Base-by-base conservation (phyloP, 805 yeast species). In the Candida oleophila region DNA sequence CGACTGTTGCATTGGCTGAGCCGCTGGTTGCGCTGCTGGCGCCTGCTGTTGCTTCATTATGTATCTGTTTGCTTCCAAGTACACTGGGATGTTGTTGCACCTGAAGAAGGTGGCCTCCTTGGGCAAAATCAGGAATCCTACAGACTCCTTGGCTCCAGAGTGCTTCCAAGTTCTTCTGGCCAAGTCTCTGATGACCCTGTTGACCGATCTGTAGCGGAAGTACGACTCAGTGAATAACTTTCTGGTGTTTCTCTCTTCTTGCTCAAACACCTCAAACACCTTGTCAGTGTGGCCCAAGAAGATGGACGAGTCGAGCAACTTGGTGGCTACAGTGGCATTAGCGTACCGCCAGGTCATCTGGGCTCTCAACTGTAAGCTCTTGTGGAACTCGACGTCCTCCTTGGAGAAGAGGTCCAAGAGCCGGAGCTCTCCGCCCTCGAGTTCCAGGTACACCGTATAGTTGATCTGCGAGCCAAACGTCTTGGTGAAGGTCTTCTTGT, bases 91-190 rank as follows among this genome's bases (percentile, higher is more conserved):
- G 60, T 84, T 88, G 61, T 89, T 90, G 42, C 87, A 77, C 54
- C 98, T 79, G 49, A 88, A 76, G 59, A 91, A 91, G 2, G 77
- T 71, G 11, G 86, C 80, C 49, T 82, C 80, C 22, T 77, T 71
- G 3, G 97, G 96, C 22, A 91, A 62, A 20, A 83, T 76, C 51
- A 85, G 78, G 55, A 92, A 71, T 3, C 86, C 86, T 15, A 94
- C 78, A 0, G 83, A 78, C 46, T 83, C 88, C 51, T 74, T 73
- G 8, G 65, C 60, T 4, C 59, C 56, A 0, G 85, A 73, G 61
- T 90, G 96, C 56, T 78, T 80, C 99, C 99, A 94, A 1, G 96
- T 85, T 52, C 96, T 80, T 65, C 98, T 80, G 2, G 96, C 95
- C 48, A 92, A 67, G 59, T 90, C 96, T 59, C 98, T 80, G 37